phyloP scores from a whole-genome alignment of 2,329 filamentous ascomycete species.

The Paraphaeosphaeria minitans region DNA sequence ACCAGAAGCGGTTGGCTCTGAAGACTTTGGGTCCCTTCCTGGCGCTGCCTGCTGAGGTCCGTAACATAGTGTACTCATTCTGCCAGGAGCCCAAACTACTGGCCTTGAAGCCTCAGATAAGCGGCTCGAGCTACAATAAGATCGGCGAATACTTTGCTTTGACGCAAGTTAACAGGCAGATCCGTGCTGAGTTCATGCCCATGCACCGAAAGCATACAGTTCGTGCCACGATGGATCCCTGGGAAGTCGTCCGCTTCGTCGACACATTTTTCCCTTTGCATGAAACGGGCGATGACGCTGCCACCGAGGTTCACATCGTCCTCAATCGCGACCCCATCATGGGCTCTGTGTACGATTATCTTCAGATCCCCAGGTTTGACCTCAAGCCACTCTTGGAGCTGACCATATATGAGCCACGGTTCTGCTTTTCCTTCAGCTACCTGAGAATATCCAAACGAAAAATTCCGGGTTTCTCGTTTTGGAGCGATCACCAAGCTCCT shows the following conservation, averaged over 20 bases:
- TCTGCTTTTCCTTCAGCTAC: not conserved
- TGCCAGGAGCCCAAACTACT: not conserved
- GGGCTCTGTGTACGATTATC: not conserved
- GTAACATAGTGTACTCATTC: not conserved
- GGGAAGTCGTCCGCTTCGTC: not conserved
- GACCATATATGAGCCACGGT: not conserved
- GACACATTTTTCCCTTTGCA: not conserved
- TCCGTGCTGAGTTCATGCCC: not conserved
- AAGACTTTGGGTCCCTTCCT: not conserved
- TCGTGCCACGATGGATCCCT: not conserved
- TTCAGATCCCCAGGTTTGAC: not conserved
- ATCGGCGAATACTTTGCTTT: not conserved
- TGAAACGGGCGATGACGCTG: not conserved
- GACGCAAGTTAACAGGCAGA: not conserved
- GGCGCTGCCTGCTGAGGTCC: not conserved
- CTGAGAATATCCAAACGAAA: not conserved
- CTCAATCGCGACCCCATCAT: not conserved
- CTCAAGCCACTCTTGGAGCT: not conserved
- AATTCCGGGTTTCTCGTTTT: not conserved
- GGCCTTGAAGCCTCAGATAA: not conserved
- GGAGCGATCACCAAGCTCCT: too few relatives aligned
- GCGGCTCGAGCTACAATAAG: not conserved
- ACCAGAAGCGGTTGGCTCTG: not conserved
- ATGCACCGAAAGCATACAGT: not conserved
- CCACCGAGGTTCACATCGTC: not conserved